Conservation (phyloP, 176 grass and related monocot species). For the Aegilops bicornis region DNA sequence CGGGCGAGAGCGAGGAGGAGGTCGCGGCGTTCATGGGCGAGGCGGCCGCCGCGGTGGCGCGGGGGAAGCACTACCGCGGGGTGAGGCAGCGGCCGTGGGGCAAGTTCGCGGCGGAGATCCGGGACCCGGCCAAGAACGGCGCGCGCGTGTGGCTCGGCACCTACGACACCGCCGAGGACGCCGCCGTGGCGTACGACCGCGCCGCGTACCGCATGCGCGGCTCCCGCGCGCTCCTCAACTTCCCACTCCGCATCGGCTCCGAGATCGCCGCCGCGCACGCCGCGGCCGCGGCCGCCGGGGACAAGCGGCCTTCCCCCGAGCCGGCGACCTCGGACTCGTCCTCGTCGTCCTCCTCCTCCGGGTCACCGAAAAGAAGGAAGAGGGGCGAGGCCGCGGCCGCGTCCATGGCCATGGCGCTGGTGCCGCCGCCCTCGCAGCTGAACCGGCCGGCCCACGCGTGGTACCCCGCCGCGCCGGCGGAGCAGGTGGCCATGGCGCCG, state of each 20-base stretch:
- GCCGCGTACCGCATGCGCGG: constrained; percentile 96
- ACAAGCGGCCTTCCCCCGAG: constrained; percentile 56
- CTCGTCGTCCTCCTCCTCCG: neutral
- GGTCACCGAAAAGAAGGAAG: constrained; percentile 57
- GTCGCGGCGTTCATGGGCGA: neutral
- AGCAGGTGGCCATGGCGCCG: constrained; percentile 31
- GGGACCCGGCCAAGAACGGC: constrained; percentile 95
- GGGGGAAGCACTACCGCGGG: constrained; percentile 75
- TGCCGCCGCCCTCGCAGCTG: constrained; percentile 25
- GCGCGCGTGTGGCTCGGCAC: constrained; percentile 96
- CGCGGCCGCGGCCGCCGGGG: neutral
- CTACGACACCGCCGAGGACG: constrained; percentile 88
- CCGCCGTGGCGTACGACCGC: constrained; percentile 84
- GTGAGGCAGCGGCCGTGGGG: constrained; percentile 97
- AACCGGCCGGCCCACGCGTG: constrained; percentile 38
- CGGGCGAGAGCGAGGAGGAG: too few species aligned
- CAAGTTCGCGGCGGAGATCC: constrained; percentile 95
- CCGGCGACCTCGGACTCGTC: constrained; percentile 38
- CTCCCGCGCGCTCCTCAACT: constrained; percentile 97
- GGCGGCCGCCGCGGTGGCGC: constrained; percentile 13
- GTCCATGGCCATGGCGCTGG: constrained; percentile 40
- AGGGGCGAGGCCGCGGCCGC: constrained; percentile 62
- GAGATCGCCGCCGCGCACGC: constrained; percentile 34
- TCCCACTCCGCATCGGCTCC: constrained; percentile 79
- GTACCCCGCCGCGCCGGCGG: constrained; percentile 37